These are phyloP conservation scores for Xerocomellus amylosporus DNA, from an alignment of 768 basidiomycete species.

Conservation along the genomic window DNA sequence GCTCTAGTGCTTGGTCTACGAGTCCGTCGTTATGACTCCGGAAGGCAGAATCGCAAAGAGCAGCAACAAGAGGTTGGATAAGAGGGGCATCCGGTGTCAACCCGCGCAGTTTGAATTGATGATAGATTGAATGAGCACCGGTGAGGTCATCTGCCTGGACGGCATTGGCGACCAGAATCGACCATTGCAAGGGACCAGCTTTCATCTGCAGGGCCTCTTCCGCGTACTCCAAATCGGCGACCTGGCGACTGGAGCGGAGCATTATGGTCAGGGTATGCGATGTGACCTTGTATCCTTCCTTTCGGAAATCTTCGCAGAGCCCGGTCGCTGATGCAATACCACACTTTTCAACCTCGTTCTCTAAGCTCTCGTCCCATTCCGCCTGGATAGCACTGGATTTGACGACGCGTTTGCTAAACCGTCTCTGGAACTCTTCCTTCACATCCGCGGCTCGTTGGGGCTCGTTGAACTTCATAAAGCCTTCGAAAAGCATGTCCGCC, in stretches of 20 bases:
- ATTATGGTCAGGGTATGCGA: slow-evolving; percentile 40
- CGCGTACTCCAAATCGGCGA: slow-evolving; percentile 42
- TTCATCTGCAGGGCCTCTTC: slow-evolving; percentile 41
- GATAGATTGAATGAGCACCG: slow-evolving; percentile 51
- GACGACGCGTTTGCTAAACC: slow-evolving; percentile 30
- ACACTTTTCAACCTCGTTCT: slow-evolving; percentile 30
- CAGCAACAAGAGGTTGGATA: slow-evolving; percentile 52
- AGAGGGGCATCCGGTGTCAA: slow-evolving; percentile 49
- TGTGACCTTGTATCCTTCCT: slow-evolving; percentile 33
- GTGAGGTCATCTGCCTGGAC: slow-evolving; percentile 37
- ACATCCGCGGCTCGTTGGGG: slow-evolving; percentile 38
- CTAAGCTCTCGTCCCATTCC: slow-evolving; percentile 31
- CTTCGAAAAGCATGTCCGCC: slow-evolving; percentile 39
- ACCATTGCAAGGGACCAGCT: slow-evolving; percentile 49
- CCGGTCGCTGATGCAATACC: slow-evolving; percentile 37
- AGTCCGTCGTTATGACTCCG: slow-evolving; percentile 37
- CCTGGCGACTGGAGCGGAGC: slow-evolving; percentile 39
- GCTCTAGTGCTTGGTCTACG: slow-evolving; percentile 51
- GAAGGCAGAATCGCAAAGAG: slow-evolving; percentile 42
- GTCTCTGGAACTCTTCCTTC: slow-evolving; percentile 36
- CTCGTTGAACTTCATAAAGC: slow-evolving; percentile 42
- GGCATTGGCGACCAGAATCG: slow-evolving; percentile 52
- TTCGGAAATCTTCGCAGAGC: slow-evolving; percentile 33
- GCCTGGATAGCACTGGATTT: slow-evolving; percentile 25
- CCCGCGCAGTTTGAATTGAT: slow-evolving; percentile 41